Evolutionary conservation across 1,139 yeast species (phyloP).

Genomic region (Geotrichum carabidarum): DNA sequence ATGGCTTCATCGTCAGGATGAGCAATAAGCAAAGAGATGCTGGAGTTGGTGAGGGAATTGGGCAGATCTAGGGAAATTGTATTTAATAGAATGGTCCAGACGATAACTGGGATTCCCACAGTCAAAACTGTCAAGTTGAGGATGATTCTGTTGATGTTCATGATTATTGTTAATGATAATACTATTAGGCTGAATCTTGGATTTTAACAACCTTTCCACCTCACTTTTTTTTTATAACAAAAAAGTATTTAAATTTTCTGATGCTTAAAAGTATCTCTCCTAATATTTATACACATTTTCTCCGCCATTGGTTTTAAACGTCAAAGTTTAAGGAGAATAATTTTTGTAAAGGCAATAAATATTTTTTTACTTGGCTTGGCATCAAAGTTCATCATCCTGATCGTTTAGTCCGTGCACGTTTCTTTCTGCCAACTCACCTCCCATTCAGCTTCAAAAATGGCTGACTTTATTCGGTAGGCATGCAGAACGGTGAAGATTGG

Average conservation of each 20-base stretch:
- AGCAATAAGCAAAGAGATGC: constrained; percentile 56
- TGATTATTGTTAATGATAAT: neutral
- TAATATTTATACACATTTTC: too few species aligned
- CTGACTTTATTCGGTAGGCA: constrained; percentile 31
- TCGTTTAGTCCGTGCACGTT: neutral
- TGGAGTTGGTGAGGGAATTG: constrained; percentile 23
- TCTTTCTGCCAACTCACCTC: neutral
- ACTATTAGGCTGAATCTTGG: too few species aligned
- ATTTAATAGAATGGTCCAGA: neutral
- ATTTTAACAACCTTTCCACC: too few species aligned
- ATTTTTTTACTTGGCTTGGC: too few species aligned
- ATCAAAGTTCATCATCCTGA: too few species aligned
- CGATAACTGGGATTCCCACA: neutral
- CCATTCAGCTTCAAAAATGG: constrained; percentile 24
- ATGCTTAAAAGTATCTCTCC: too few species aligned
- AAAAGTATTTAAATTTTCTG: too few species aligned
- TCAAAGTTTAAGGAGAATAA: too few species aligned
- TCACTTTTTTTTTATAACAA: too few species aligned
- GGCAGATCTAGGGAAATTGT: constrained; percentile 19
- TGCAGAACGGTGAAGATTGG: constrained; percentile 20
- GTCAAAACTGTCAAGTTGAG: neutral
- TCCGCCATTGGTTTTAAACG: too few species aligned
- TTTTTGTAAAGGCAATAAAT: too few species aligned
- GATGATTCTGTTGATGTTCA: neutral
- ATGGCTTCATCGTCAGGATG: constrained; percentile 99